Evolutionary conservation across 108 stramenopile genomes (phyloP).

Genomic region (Schizochytrium sp.): DNA sequence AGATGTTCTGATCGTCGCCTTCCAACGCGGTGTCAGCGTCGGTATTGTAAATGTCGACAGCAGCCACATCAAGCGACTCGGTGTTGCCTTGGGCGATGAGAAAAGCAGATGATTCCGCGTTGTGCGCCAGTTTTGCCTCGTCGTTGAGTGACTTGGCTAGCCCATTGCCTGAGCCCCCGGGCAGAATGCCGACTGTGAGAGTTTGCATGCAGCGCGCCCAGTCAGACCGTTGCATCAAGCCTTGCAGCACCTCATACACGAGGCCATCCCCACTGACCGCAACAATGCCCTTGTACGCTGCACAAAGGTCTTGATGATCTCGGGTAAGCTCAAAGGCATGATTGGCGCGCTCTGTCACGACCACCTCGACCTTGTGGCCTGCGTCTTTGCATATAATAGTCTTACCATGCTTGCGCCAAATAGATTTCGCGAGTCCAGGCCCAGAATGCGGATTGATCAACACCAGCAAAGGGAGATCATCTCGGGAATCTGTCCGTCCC

Average conservation of each 20-base stretch:
- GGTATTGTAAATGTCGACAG: not conserved
- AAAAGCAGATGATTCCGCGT: not conserved
- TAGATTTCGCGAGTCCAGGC: not conserved
- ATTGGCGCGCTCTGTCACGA: not conserved
- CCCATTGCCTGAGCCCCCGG: slow-evolving; percentile 5
- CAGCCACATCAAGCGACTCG: not conserved
- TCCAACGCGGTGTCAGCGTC: too few relatives aligned
- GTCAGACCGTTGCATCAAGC: not conserved
- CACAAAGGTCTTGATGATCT: not conserved
- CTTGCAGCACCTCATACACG: slow-evolving; percentile 3
- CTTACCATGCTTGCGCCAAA: not conserved
- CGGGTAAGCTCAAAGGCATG: not conserved
- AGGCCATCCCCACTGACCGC: not conserved
- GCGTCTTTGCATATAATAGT: not conserved
- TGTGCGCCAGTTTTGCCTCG: not conserved
- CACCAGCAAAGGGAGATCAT: not conserved
- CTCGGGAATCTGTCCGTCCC: not conserved
- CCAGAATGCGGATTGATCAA: not conserved
- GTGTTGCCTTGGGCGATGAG: not conserved
- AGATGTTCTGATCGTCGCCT: too few relatives aligned
- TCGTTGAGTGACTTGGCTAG: not conserved
- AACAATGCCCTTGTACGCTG: not conserved
- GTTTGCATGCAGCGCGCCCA: not conserved
- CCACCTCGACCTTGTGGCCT: not conserved
- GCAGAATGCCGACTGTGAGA: not conserved